Evolutionary conservation across 2,329 filamentous ascomycete genomes (phyloP).

Genomic region (Xylaria sp.): DNA sequence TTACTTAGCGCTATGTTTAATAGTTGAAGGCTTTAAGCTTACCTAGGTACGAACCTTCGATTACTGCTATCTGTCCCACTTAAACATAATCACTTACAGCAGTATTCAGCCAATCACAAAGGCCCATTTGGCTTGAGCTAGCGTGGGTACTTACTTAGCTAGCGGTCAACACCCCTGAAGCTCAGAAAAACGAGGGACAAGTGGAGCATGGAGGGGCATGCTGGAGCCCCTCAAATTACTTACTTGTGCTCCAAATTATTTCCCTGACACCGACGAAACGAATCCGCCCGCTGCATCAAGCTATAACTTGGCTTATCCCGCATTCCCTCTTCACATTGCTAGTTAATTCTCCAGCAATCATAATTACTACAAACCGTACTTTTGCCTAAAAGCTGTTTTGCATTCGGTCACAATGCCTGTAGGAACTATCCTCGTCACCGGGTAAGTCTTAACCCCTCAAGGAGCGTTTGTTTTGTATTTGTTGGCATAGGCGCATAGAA

Average conservation of each 20-base stretch:
- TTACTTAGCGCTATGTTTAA: no score
- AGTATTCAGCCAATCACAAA: conserved; percentile 22
- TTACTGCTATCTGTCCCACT: not conserved
- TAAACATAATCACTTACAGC: not conserved
- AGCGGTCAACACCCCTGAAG: conserved; percentile 14
- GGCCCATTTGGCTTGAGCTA: not conserved
- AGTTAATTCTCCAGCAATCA: conserved; percentile 4
- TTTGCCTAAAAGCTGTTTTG: conserved; percentile 10
- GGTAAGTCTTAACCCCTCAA: conserved; percentile 67
- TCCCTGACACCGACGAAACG: conserved; percentile 16
- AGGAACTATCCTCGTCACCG: conserved; percentile 90
- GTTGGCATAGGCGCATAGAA: not conserved
- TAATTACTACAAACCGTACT: not conserved
- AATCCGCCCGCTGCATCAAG: conserved; percentile 21
- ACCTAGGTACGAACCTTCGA: not conserved
- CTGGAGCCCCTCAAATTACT: conserved; percentile 30
- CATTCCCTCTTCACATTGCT: conserved; percentile 2
- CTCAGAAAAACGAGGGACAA: conserved; percentile 10
- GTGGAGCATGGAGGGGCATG: conserved; percentile 14
- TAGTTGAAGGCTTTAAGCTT: no score
- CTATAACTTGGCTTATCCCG: conserved; percentile 9
- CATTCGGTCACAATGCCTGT: conserved; percentile 70
- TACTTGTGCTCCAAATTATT: conserved; percentile 24
- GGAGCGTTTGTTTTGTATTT: not conserved
- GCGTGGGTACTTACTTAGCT: not conserved